Percentiles rank a stretch among this genome's conserved stretches.
These are phyloP conservation scores for Leishmania tropica DNA, from an alignment of 208 protist genomes.

Conservation along the genomic window DNA sequence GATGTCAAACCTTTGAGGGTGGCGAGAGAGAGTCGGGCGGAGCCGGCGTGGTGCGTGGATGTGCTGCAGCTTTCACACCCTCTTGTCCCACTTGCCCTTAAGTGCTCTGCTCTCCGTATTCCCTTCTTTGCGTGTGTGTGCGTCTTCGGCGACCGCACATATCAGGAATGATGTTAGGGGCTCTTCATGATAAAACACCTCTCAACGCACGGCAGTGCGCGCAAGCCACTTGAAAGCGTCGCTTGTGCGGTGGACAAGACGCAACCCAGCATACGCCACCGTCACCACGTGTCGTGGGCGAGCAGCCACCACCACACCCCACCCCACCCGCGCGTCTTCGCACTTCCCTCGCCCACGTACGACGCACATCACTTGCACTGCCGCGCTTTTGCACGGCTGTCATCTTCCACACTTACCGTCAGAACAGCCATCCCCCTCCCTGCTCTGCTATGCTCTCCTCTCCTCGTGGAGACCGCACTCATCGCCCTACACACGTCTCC, in stretches of 20 bases:
- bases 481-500: no score
- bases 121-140: constrained; percentile 1
- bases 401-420: neutral
- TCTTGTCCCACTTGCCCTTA: neutral
- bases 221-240: neutral
- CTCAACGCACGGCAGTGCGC: neutral
- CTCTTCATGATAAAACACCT: neutral
- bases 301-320: neutral
- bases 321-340: neutral
- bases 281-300: neutral
- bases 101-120: neutral
- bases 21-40: neutral
- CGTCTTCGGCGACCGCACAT: neutral
- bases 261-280: neutral
- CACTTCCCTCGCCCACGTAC: neutral
- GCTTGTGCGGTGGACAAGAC: neutral
- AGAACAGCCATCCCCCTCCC: neutral
- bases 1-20: constrained; percentile 3
- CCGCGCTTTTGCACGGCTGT: neutral
- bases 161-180: neutral
- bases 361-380: neutral
- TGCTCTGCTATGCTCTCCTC: neutral
- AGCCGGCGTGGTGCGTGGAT: neutral
- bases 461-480: neutral
- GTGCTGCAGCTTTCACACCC: neutral